phyloP scores from a whole-genome alignment of 1,284 basidiomycete species.

The Ceraceosorus bombacis region DNA sequence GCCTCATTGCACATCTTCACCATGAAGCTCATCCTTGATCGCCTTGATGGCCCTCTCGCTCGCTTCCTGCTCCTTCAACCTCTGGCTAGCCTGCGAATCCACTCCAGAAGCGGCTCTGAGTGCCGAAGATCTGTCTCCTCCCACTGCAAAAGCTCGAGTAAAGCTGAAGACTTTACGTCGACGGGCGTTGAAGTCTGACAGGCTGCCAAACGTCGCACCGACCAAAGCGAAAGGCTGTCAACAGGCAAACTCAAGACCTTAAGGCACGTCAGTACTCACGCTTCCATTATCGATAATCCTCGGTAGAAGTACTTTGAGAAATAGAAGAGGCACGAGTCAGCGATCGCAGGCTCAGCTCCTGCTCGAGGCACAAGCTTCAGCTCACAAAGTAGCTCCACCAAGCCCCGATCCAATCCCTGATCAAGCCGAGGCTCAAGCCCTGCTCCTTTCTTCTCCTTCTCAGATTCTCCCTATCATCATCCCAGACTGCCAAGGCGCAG shows the following conservation, averaged over 20 bases:
- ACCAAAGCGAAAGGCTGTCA: too few species aligned
- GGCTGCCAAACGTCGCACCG: not conserved
- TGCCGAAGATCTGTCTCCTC: not conserved
- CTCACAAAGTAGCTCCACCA: conserved; percentile 27
- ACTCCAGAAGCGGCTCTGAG: not conserved
- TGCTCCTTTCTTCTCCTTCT: conserved; percentile 17
- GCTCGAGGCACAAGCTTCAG: conserved; percentile 3
- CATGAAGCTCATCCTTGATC: conserved; percentile 33
- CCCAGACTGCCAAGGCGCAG: conserved; percentile 76
- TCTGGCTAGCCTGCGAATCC: not conserved
- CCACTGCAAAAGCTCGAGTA: conserved; percentile 9
- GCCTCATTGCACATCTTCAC: too few species aligned
- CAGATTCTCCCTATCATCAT: conserved; percentile 59
- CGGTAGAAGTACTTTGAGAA: conserved; percentile 31
- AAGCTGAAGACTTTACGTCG: conserved; percentile 14
- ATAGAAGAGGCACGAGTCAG: too few species aligned
- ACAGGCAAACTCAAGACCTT: too few species aligned
- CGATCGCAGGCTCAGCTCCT: not conserved
- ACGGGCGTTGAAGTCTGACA: conserved; percentile 29
- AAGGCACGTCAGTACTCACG: not conserved
- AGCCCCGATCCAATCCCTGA: conserved; percentile 55
- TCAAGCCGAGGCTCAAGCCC: conserved; percentile 50
- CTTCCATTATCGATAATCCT: conserved; percentile 40
- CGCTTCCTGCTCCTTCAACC: not conserved
- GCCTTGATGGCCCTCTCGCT: not conserved